phyloP scores from a whole-genome alignment of 495 filamentous ascomycete species.

The Hypoxylon fragiforme region DNA sequence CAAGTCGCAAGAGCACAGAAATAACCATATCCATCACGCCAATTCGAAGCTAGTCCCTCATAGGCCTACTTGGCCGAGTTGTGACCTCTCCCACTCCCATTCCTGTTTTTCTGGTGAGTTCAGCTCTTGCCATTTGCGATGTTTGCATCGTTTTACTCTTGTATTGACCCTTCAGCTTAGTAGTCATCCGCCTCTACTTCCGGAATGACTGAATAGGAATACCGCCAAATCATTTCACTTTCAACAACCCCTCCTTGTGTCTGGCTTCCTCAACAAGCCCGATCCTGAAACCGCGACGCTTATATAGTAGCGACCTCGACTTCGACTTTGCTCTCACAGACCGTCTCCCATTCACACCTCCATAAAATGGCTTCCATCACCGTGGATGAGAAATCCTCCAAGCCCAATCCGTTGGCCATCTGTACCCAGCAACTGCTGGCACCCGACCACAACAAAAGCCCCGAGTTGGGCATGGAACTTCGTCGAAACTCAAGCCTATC shows the following conservation, averaged over 20 bases:
- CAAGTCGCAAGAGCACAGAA: conserved; percentile 15
- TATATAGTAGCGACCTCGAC: background rate
- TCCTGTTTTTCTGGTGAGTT: background rate
- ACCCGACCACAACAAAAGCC: conserved; percentile 31
- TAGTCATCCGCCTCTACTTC: background rate
- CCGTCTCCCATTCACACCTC: background rate
- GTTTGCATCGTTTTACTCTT: background rate
- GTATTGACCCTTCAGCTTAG: background rate
- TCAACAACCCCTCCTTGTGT: background rate
- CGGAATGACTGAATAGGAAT: background rate
- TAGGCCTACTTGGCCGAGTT: too few relatives aligned
- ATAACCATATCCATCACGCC: background rate
- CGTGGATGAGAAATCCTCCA: conserved; percentile 28
- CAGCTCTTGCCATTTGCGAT: background rate
- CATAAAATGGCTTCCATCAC: conserved; percentile 24
- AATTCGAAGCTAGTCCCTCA: background rate
- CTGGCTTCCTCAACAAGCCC: background rate
- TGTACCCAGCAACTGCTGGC: conserved; percentile 33
- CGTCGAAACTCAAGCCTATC: conserved; percentile 41
- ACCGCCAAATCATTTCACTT: background rate
- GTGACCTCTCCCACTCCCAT: background rate
- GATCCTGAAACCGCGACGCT: background rate
- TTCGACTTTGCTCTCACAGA: background rate
- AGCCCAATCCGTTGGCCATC: conserved; percentile 39
- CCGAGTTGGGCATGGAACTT: conserved; percentile 16